Evolutionary conservation across 2,329 filamentous ascomycete species (phyloP), one percentile per base, ranked within the genome.

Genomic region (Colletotrichum sp.): DNA sequence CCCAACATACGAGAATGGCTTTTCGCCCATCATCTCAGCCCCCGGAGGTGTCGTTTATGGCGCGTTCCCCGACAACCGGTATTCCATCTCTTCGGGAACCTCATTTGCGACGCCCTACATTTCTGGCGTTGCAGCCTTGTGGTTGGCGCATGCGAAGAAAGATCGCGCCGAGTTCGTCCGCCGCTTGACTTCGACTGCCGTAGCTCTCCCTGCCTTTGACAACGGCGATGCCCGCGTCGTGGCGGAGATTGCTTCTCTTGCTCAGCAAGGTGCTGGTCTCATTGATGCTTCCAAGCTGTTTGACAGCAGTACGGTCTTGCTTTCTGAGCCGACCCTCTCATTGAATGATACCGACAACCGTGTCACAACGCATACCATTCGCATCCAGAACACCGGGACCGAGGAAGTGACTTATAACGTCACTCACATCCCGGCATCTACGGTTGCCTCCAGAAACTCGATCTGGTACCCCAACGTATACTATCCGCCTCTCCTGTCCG

Each of bases 61-160:
- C 5, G 77, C 78, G 8, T 78, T 73, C 30, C 78, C 77, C 0
- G 72, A 77, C 4, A 77, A 75, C 19, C 27, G 28, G 9, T 76
- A 71, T 30, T 78, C 78, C 30, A 68, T 80, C 32, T 76, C 75
- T 4, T 79, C 78, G 0, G 78, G 78, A 2, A 80, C 79, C 4
- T 79, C 78, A 0, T 78, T 79, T n/a, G 73, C 79, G 1, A 76
- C 78, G 1, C 79, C 79, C 2, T 80, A 79, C 8, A 66, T 80
- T 7, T 73, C 79, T 13, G 79, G 78, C 16, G 32, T 80, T 9
- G 79, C 79, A 9, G 79, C 79, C 1, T 61, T 80, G 25, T 80
- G 73, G 73, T 79, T 77, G 13, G 74, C 69, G 19, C 48, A 74
- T 19, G 65, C 34, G 1, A 78, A 78, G 69, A 78, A 78, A 52